A percentile compares a stretch with the other conserved stretches of the same genome.
phyloP scores from a whole-genome alignment of 495 filamentous ascomycete species.

The Trichoderma erinaceum region DNA sequence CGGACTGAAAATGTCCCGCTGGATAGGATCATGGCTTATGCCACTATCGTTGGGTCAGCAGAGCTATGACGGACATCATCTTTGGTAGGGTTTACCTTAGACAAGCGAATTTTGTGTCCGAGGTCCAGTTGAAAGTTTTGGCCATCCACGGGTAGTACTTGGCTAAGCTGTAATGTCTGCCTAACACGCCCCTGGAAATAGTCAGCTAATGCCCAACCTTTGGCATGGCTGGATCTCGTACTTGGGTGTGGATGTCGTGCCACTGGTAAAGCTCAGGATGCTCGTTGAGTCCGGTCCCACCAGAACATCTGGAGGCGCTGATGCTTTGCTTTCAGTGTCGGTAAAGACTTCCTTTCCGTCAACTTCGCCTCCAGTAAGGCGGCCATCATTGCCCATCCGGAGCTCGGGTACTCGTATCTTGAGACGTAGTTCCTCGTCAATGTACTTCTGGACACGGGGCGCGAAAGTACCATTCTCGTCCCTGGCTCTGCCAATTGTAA shows the following conservation, averaged over 20 bases:
- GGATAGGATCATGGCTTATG: constrained; percentile 86
- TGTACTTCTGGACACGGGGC: constrained; percentile 63
- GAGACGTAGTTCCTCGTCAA: constrained; percentile 65
- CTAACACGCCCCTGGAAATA: constrained; percentile 66
- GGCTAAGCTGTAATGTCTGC: constrained; percentile 79
- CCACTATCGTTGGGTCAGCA: constrained; percentile 39
- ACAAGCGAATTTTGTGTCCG: constrained; percentile 77
- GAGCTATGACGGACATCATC: neutral
- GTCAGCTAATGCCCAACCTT: neutral
- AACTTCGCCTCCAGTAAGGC: constrained; percentile 58
- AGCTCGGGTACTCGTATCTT: constrained; percentile 74
- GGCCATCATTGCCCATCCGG: constrained; percentile 66
- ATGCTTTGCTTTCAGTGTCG: constrained; percentile 44
- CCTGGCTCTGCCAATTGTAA: constrained; percentile 75
- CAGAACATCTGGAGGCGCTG: constrained; percentile 59
- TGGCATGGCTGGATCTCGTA: neutral
- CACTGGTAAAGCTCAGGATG: constrained; percentile 79
- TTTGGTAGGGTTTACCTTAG: constrained; percentile 30
- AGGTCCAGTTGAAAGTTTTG: constrained; percentile 65
- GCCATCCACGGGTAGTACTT: constrained; percentile 95
- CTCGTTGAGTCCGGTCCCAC: constrained; percentile 89
- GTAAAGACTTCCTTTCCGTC: constrained; percentile 63
- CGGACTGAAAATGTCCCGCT: constrained; percentile 90
- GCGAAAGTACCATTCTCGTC: constrained; percentile 67
- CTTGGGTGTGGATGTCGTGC: constrained; percentile 25